Conservation (phyloP, 2,329 filamentous ascomycete species). For the Aspergillus sp. region DNA sequence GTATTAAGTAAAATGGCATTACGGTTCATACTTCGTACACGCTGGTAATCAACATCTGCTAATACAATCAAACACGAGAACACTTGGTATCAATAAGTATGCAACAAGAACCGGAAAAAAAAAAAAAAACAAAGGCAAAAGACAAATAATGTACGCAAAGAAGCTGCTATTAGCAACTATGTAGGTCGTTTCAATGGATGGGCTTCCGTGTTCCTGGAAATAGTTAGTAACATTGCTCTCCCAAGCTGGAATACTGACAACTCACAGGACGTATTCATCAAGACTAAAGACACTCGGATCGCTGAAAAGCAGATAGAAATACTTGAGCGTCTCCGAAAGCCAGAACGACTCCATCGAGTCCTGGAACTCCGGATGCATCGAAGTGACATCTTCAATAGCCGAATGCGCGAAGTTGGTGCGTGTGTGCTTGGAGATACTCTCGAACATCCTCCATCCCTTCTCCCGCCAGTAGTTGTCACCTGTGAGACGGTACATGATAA, state of each 20-base stretch:
- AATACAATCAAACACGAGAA: no score
- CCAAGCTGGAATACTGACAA: constrained; percentile 5
- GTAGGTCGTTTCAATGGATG: constrained; percentile 21
- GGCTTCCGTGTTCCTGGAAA: constrained; percentile 17
- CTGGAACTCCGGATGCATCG: constrained; percentile 35
- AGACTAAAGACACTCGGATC: constrained; percentile 38
- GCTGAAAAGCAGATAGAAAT: constrained; percentile 43
- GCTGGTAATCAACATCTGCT: no score
- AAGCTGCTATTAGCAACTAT: constrained; percentile 2
- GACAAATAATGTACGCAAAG: neutral
- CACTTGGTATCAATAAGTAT: neutral
- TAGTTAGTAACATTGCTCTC: neutral
- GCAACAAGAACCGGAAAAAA: neutral
- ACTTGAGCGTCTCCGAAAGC: constrained; percentile 49
- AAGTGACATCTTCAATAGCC: constrained; percentile 60
- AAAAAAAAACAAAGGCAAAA: neutral
- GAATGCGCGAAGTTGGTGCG: constrained; percentile 57
- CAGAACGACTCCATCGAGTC: constrained; percentile 73
- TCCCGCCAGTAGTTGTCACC: constrained; percentile 59
- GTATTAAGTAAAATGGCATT: neutral
- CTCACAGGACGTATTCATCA: constrained; percentile 43
- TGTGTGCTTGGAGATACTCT: constrained; percentile 55
- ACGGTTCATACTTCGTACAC: no score
- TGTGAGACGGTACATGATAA: constrained; percentile 68
- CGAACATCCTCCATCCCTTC: constrained; percentile 69